A percentile compares a stretch with the other conserved stretches of the same genome.
phyloP scores from a whole-genome alignment of 176 grass and related monocot genomes.

The Saccharum spontaneum region DNA sequence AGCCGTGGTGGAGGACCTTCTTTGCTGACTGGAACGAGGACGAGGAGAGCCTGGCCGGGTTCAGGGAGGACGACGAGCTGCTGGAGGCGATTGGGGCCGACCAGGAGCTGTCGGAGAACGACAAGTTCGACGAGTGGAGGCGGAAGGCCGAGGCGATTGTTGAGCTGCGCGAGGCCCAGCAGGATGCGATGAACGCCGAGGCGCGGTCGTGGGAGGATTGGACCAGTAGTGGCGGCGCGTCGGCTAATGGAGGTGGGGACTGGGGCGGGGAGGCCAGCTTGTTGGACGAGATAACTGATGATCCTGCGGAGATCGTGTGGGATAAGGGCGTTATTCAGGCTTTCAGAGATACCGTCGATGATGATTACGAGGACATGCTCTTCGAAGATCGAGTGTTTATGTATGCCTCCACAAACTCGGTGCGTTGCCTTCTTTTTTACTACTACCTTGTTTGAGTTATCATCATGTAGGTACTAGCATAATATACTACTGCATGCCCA shows the following conservation, averaged over 20 bases:
- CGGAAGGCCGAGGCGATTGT: slow-evolving; percentile 83
- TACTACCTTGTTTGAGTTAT: slow-evolving; percentile 18
- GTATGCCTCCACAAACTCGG: slow-evolving; percentile 74
- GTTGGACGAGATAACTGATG: slow-evolving; percentile 44
- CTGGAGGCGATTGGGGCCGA: slow-evolving; percentile 37
- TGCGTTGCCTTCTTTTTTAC: slow-evolving; percentile 16
- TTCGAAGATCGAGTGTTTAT: slow-evolving; percentile 89
- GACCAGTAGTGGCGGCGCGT: slow-evolving; percentile 38
- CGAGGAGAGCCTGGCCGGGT: slow-evolving; percentile 54
- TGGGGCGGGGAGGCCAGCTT: slow-evolving; percentile 37
- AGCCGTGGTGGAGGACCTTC: slow-evolving; percentile 65
- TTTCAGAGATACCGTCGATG: slow-evolving; percentile 49
- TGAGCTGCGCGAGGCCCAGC: slow-evolving; percentile 71
- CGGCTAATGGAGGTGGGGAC: slow-evolving; percentile 32
- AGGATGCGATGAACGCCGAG: slow-evolving; percentile 61
- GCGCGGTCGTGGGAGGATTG: slow-evolving; percentile 84
- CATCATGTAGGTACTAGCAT: too few species aligned
- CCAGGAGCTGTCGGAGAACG: slow-evolving; percentile 54
- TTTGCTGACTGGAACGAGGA: slow-evolving; percentile 64
- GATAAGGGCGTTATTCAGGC: slow-evolving; percentile 61
- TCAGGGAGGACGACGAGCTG: slow-evolving; percentile 51
- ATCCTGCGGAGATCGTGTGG: slow-evolving; percentile 64
- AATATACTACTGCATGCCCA: not conserved
- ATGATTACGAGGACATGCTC: slow-evolving; percentile 74
- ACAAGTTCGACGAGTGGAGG: slow-evolving; percentile 85